phyloP scores from a whole-genome alignment of 2,329 filamentous ascomycete species.

The Claviceps monticola region DNA sequence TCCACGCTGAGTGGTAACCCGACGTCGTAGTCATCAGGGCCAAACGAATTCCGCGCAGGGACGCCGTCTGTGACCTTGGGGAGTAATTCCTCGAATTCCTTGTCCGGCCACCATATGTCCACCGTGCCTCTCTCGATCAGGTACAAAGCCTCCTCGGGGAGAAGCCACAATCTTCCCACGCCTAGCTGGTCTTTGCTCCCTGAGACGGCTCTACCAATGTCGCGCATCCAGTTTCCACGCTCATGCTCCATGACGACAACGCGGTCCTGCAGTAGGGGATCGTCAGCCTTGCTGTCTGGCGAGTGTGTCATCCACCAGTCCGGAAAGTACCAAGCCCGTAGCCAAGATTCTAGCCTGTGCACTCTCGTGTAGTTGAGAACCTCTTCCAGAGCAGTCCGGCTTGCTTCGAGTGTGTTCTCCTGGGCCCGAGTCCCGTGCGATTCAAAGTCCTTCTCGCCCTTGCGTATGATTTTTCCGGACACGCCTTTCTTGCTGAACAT shows the following conservation, averaged over 20 bases:
- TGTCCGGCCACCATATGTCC: slow-evolving; percentile 70
- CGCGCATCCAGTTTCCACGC: slow-evolving; percentile 58
- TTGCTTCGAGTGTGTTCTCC: slow-evolving; percentile 62
- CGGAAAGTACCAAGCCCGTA: slow-evolving; percentile 62
- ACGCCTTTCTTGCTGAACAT: slow-evolving; percentile 36
- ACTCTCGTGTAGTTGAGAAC: slow-evolving; percentile 66
- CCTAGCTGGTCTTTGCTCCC: slow-evolving; percentile 40
- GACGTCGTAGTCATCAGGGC: slow-evolving; percentile 34
- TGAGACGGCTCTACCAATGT: slow-evolving; percentile 55
- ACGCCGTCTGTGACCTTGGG: slow-evolving; percentile 18
- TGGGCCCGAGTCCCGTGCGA: slow-evolving; percentile 78
- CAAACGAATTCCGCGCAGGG: slow-evolving; percentile 9
- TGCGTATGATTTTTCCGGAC: slow-evolving; percentile 58
- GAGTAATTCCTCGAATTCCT: slow-evolving; percentile 34
- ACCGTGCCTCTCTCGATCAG: slow-evolving; percentile 76
- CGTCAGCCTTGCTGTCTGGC: slow-evolving; percentile 11
- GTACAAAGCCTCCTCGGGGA: slow-evolving; percentile 87
- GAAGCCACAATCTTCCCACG: slow-evolving; percentile 59
- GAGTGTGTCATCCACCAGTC: slow-evolving; percentile 31
- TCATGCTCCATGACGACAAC: slow-evolving; percentile 57
- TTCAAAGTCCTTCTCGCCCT: slow-evolving; percentile 96
- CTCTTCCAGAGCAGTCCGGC: slow-evolving; percentile 76
- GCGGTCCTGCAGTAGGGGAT: slow-evolving; percentile 25
- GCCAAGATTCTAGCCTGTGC: slow-evolving; percentile 52
- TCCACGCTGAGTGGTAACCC: slow-evolving; percentile 82